phyloP scores from a whole-genome alignment of 2,329 filamentous ascomycete species.

The Venturia carpophila region DNA sequence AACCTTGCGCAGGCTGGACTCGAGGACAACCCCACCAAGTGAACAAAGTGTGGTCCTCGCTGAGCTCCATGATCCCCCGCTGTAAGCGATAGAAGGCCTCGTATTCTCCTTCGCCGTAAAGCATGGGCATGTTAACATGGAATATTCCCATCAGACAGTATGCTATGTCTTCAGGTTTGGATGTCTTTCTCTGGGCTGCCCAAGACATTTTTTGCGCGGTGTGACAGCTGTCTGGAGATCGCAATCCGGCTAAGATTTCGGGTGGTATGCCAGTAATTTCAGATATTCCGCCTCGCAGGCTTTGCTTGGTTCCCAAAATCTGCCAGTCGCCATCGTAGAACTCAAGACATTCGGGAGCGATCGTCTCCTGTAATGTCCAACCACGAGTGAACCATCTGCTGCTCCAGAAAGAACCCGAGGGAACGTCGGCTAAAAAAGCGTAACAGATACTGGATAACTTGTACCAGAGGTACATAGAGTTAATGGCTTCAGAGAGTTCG shows the following conservation, averaged over 20 bases:
- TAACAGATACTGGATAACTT: background rate
- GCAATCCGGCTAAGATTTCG: too few species aligned
- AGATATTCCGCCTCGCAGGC: background rate
- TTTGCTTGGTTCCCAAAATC: background rate
- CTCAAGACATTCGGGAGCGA: background rate
- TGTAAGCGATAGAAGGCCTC: slow-evolving; percentile 7
- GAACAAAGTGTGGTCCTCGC: slow-evolving; percentile 8
- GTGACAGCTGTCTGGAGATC: background rate
- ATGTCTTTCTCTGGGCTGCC: slow-evolving; percentile 1
- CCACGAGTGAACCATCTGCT: slow-evolving; percentile 14
- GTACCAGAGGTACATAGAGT: background rate
- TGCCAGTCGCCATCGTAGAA: background rate
- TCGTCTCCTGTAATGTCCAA: slow-evolving; percentile 5
- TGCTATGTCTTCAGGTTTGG: slow-evolving; percentile 12
- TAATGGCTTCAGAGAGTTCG: background rate
- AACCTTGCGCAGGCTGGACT: too few species aligned
- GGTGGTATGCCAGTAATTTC: background rate
- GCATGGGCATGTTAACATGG: slow-evolving; percentile 14
- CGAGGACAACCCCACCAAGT: too few species aligned
- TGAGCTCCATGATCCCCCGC: background rate
- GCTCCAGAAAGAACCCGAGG: background rate
- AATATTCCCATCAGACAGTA: slow-evolving; percentile 16
- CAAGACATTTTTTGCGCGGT: slow-evolving; percentile 16
- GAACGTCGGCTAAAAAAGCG: background rate
- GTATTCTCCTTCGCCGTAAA: slow-evolving; percentile 12